These are phyloP conservation scores for Datisca glomerata DNA, from an alignment of 306 rosid species.

Conservation along the genomic window DNA sequence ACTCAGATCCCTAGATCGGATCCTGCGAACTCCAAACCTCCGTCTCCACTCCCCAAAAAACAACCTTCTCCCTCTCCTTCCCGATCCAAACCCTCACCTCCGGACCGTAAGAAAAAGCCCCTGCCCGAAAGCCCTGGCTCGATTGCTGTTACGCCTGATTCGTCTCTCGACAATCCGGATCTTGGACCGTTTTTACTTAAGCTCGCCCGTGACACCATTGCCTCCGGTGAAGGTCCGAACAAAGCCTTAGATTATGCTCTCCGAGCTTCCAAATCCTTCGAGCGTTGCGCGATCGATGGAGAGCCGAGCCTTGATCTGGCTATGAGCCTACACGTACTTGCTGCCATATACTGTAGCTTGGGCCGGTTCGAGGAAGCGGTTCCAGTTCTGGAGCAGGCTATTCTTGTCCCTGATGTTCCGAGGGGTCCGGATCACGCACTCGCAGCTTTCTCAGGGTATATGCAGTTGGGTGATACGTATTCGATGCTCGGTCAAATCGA, in stretches of 20 bases:
- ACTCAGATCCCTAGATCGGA: slow-evolving; percentile 44
- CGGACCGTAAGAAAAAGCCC: slow-evolving; percentile 43
- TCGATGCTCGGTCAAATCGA: slow-evolving; percentile 96
- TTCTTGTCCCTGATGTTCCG: slow-evolving; percentile 47
- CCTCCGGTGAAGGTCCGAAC: slow-evolving; percentile 88
- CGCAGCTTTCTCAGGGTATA: slow-evolving; percentile 87
- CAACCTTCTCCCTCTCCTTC: slow-evolving; percentile 78
- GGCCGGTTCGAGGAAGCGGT: slow-evolving; percentile 93
- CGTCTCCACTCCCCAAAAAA: slow-evolving; percentile 53
- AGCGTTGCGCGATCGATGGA: slow-evolving; percentile 67
- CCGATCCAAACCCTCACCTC: slow-evolving; percentile 58
- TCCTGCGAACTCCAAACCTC: slow-evolving; percentile 26
- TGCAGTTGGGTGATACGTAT: slow-evolving; percentile 93
- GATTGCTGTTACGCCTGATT: slow-evolving; percentile 26
- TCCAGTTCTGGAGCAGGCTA: slow-evolving; percentile 85
- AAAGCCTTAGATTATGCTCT: slow-evolving; percentile 82
- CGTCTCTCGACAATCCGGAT: slow-evolving; percentile 94
- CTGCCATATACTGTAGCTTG: slow-evolving; percentile 87
- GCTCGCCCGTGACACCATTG: slow-evolving; percentile 80
- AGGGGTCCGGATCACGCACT: slow-evolving; percentile 88
- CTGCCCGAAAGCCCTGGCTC: slow-evolving; percentile 52
- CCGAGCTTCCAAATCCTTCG: slow-evolving; percentile 82
- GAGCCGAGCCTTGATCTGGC: slow-evolving; percentile 86
- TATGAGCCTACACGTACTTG: slow-evolving; percentile 93
- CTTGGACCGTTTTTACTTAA: slow-evolving; percentile 94